Base-by-base conservation (phyloP, 2,329 filamentous ascomycete species). In the Penicillium sp. region DNA sequence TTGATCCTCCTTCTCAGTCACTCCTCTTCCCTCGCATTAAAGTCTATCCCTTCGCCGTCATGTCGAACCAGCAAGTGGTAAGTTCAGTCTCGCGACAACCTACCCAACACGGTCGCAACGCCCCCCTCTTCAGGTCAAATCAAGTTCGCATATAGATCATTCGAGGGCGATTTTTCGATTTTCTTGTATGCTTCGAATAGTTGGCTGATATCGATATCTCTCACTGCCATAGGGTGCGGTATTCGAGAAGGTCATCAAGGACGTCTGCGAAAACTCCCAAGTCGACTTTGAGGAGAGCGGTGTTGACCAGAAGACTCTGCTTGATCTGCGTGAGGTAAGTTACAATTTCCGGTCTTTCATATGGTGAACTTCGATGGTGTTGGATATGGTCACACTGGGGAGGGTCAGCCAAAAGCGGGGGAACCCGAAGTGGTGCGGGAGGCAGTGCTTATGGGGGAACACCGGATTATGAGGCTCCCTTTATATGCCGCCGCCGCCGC, bases 261-360 rank as follows among this genome's bases (percentile, higher is more conserved):
- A 91, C 81, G 93, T 99, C 74, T 91, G 97, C 78, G 90, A 94
- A 71, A 89, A 89, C 68, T 97, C 94, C 73, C 87, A 91, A 73
- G 91, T 94, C 73, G 95, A 98, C 79, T 98, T 99, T 76, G 95
- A 99, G 78, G 95, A 99, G 80, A 92, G 90, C 70, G 95, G 95
- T 71, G 90, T 98, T 67, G 92, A 96, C 71, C 90, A 94, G 76
- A 83, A 86, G 70, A 94, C 94, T 55, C 82, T 99, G 72, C 87
- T 94, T 68, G 92, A 97, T 77, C 83, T 99, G 83, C 89, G 89
- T 79, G 85, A 89, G 87, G 94, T 98, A 83, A 85, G 91, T 82
- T 60, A 56, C 45, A 45, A 53, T 62, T 51, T 63, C 37, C 58
- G 14, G 25, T 49, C 58, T 57, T 56, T 55, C 52, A 28, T 46